Conservation (phyloP, 345 rosid species). For the Mercurialis annua region DNA sequence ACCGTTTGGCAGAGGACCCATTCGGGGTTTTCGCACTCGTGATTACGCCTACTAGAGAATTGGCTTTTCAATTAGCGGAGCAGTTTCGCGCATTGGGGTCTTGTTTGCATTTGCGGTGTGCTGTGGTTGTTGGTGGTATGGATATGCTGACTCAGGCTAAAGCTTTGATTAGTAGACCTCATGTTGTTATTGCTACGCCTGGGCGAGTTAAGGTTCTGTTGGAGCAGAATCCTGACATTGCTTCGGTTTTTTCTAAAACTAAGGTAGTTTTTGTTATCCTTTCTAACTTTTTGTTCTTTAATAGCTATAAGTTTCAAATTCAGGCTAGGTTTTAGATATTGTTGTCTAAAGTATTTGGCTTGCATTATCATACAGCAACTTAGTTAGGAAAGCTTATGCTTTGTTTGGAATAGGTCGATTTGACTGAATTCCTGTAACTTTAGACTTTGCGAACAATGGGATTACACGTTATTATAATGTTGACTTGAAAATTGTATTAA, state of each 20-base stretch:
- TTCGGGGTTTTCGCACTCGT: slow-evolving; percentile 78
- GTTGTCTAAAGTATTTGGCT: neutral
- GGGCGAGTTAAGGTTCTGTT: slow-evolving; percentile 86
- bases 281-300: neutral
- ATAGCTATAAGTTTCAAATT: too few species aligned
- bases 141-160: slow-evolving; percentile 72
- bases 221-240: slow-evolving; percentile 74
- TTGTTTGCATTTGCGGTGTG: slow-evolving; percentile 66
- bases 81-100: slow-evolving; percentile 93
- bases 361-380: too few species aligned
- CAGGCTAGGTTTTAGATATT: too few species aligned
- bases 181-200: slow-evolving; percentile 81
- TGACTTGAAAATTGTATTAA: too few species aligned
- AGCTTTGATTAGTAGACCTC: slow-evolving; percentile 66
- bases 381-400: neutral
- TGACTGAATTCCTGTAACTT: neutral
- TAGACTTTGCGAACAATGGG: neutral
- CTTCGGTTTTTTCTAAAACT: slow-evolving; percentile 68
- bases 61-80: slow-evolving; percentile 91
- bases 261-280: slow-evolving; percentile 41
- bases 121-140: slow-evolving; percentile 92
- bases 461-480: neutral
- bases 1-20: slow-evolving; percentile 73
- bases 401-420: too few species aligned
- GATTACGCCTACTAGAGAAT: slow-evolving; percentile 93